Evolutionary conservation across 2,329 filamentous ascomycete species (phyloP).

Genomic region (Colletotrichum sp.): DNA sequence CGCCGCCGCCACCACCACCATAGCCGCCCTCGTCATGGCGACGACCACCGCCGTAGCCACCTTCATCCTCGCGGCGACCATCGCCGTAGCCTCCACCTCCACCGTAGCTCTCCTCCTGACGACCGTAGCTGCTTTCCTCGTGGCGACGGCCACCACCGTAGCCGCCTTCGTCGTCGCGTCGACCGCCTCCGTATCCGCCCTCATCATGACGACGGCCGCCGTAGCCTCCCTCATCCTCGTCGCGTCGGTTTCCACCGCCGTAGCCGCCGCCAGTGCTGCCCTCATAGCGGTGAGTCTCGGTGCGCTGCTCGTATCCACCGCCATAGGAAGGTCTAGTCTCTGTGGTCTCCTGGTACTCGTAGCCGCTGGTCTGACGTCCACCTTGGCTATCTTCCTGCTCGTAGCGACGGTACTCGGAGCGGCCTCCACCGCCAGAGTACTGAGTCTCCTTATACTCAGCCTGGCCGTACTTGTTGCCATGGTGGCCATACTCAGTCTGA

Average conservation of each 20-base stretch:
- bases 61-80: slow-evolving; percentile 21
- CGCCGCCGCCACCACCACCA: neutral
- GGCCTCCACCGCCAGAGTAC: slow-evolving; percentile 60
- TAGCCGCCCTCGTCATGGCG: slow-evolving; percentile 19
- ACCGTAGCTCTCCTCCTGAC: slow-evolving; percentile 15
- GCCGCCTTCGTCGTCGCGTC: slow-evolving; percentile 20
- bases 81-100: slow-evolving; percentile 28
- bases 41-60: slow-evolving; percentile 27
- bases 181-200: slow-evolving; percentile 3
- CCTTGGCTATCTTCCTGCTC: slow-evolving; percentile 57
- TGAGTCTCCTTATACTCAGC: slow-evolving; percentile 65
- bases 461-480: slow-evolving; percentile 62
- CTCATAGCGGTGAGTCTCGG: slow-evolving; percentile 55
- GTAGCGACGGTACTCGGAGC: slow-evolving; percentile 65
- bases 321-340: slow-evolving; percentile 57
- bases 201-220: slow-evolving; percentile 22
- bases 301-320: slow-evolving; percentile 63
- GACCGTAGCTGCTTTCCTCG: slow-evolving; percentile 13
- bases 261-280: slow-evolving; percentile 34
- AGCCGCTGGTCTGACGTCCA: slow-evolving; percentile 45
- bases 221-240: slow-evolving; percentile 29
- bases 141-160: slow-evolving; percentile 25
- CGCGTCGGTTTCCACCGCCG: neutral
- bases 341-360: slow-evolving; percentile 63
- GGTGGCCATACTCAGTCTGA: slow-evolving; percentile 65